Conservation (phyloP, 1,284 basidiomycete genomes). For the Puccinia triticina region DNA sequence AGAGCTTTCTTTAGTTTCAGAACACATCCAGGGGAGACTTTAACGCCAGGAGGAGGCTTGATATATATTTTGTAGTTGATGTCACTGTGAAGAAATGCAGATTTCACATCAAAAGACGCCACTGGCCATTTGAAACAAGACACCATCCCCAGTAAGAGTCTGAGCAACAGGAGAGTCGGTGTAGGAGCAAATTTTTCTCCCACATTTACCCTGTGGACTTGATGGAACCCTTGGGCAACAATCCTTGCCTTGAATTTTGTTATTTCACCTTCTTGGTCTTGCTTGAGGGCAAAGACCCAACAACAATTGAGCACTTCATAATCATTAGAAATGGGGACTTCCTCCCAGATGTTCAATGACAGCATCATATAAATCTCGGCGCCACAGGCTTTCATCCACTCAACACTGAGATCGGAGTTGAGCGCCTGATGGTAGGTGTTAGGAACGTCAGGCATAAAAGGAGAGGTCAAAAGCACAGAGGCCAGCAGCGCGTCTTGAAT, state of each 20-base stretch:
- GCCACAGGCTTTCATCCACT: constrained; percentile 1
- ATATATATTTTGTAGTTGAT: constrained; percentile 5
- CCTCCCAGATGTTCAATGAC: neutral
- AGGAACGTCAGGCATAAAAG: neutral
- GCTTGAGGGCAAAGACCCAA: constrained; percentile 13
- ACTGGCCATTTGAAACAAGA: neutral
- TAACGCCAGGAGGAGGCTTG: neutral
- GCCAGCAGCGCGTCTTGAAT: neutral
- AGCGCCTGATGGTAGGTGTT: constrained; percentile 3
- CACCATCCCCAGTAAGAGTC: neutral
- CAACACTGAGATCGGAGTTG: neutral
- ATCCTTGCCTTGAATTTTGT: neutral
- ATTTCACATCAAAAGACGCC: neutral
- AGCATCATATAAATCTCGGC: neutral
- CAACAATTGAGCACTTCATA: neutral
- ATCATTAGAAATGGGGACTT: neutral
- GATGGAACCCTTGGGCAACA: neutral
- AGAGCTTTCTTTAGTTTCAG: neutral
- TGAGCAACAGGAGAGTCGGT: constrained; percentile 3
- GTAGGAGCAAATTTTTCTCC: constrained; percentile 8
- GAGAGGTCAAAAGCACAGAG: too few relatives aligned
- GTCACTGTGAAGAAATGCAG: constrained; percentile 9
- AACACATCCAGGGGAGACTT: neutral
- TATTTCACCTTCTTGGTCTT: neutral
- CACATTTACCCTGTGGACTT: neutral